Conservation (phyloP, 1,139 yeast species). For the Lodderomyces jiufengensis region DNA sequence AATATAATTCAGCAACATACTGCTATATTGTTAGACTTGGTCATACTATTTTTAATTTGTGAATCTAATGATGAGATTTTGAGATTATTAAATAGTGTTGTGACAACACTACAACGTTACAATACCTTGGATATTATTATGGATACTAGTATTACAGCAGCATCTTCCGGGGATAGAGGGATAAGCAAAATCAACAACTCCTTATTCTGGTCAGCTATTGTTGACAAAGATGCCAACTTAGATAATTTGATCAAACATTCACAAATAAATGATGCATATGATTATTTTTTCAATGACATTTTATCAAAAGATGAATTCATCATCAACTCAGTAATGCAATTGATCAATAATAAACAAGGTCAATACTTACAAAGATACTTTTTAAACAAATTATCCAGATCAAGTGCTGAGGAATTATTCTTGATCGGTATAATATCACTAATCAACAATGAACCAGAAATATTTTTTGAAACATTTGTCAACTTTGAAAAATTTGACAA, state of each 20-base stretch:
- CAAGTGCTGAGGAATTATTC: constrained; percentile 20
- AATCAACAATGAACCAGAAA: constrained; percentile 25
- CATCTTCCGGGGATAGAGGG: constrained; percentile 4
- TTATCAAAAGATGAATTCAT: constrained; percentile 21
- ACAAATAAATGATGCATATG: constrained; percentile 26
- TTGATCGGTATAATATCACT: constrained; percentile 35
- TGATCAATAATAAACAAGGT: constrained; percentile 30
- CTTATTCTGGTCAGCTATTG: constrained; percentile 27
- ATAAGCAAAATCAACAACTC: constrained; percentile 22
- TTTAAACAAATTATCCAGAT: constrained; percentile 18
- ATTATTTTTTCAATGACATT: constrained; percentile 18
- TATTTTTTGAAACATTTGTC: constrained; percentile 23
- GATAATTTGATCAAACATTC: constrained; percentile 18
- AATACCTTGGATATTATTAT: constrained; percentile 23
- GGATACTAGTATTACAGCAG: constrained; percentile 23
- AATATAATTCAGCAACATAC: constrained; percentile 27
- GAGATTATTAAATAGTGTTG: constrained; percentile 24
- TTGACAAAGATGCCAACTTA: constrained; percentile 16
- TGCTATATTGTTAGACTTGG: constrained; percentile 21
- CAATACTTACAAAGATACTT: constrained; percentile 21
- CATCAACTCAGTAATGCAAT: constrained; percentile 29
- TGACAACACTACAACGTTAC: constrained; percentile 24
- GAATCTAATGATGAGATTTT: constrained; percentile 29
- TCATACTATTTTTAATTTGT: constrained; percentile 29
- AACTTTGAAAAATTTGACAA: constrained; percentile 16